These are phyloP conservation scores for Ophiostoma montium DNA, from an alignment of 2,329 filamentous ascomycete genomes.

Conservation along the genomic window DNA sequence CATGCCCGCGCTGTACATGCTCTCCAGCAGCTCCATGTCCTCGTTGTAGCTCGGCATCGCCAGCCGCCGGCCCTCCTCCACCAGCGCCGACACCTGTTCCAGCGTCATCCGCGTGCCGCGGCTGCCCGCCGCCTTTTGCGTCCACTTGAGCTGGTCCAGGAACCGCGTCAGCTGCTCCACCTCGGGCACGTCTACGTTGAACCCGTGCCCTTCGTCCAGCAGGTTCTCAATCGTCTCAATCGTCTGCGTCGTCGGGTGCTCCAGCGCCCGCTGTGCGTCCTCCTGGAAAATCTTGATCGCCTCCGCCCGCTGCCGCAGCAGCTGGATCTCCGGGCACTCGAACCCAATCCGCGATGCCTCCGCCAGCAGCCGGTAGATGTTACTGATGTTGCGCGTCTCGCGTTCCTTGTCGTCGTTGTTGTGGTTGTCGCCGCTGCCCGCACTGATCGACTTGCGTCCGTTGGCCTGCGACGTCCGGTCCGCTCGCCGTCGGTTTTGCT, in stretches of 20 bases:
- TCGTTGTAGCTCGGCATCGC: slow-evolving; percentile 70
- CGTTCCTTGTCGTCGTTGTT: slow-evolving; percentile 63
- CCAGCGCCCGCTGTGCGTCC: slow-evolving; percentile 56
- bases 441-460: slow-evolving; percentile 50
- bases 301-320: slow-evolving; percentile 71
- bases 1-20: slow-evolving; percentile 63
- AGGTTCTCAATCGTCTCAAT: slow-evolving; percentile 74
- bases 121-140: slow-evolving; percentile 55
- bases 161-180: slow-evolving; percentile 68
- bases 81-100: slow-evolving; percentile 63
- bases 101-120: slow-evolving; percentile 55
- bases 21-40: slow-evolving; percentile 52
- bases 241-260: slow-evolving; percentile 49
- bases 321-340: slow-evolving; percentile 79
- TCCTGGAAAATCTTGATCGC: slow-evolving; percentile 75
- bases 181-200: slow-evolving; percentile 85
- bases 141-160: slow-evolving; percentile 80
- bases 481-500: slow-evolving; percentile 91
- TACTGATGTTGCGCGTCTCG: slow-evolving; percentile 76
- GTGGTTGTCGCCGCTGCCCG: slow-evolving; percentile 17
- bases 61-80: slow-evolving; percentile 62
- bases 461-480: slow-evolving; percentile 73
- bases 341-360: slow-evolving; percentile 82
- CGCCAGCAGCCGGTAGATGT: slow-evolving; percentile 70
- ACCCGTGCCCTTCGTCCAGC: slow-evolving; percentile 75